Evolutionary conservation across 208 protist genomes (phyloP), one percentile per base, ranked within the genome.

Genomic region (Tetramitus jugosus): DNA sequence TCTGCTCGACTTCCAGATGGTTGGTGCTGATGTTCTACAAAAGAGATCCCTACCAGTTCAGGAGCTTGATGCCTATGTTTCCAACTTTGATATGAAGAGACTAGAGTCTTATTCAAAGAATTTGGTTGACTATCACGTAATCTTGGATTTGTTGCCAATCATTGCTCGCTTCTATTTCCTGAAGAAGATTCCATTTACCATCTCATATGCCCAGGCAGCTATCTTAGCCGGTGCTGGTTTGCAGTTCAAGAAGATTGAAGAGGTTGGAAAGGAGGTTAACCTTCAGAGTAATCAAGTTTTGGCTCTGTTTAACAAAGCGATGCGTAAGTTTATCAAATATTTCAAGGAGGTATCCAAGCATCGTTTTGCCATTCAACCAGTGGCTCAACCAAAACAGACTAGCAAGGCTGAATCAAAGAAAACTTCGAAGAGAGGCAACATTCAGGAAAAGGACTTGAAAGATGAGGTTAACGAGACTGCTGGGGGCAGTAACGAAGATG

Each of bases 111-210:
- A 78, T 64, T 46, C 45, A 43, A 78, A 69, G 10, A 72, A 72
- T 35, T 78, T 78, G 53, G 53, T 78, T 52, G 76, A 78, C n/a
- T 78, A 78, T 43, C 90, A 94, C 61, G 83, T 94, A 0, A 80
- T 95, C 31, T n/a, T 95, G 4, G 92, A 95, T 67, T 68, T 95
- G 6, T 23, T 94, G 14, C 91, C 92, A n/a, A 45, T 35, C 43
- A 37, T 95, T 3, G 87, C 90, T 4, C 45, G 78, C 37, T 76
- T 86, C 2, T 90, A 79, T 61, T 93, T 94, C 75, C 31, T 53
- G 6, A 60, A 79, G 14, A 72, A n/a, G 61, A 79, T 56, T 10
- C 45, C 26, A 23, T 79, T 71, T 39, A 37, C 35, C 52, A 35
- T 92, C 7, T 78, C 78, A 14, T 43, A 46, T 62, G 42, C 79